phyloP scores from a whole-genome alignment of 2,329 filamentous ascomycete genomes.

The Clonostachys sp. region DNA sequence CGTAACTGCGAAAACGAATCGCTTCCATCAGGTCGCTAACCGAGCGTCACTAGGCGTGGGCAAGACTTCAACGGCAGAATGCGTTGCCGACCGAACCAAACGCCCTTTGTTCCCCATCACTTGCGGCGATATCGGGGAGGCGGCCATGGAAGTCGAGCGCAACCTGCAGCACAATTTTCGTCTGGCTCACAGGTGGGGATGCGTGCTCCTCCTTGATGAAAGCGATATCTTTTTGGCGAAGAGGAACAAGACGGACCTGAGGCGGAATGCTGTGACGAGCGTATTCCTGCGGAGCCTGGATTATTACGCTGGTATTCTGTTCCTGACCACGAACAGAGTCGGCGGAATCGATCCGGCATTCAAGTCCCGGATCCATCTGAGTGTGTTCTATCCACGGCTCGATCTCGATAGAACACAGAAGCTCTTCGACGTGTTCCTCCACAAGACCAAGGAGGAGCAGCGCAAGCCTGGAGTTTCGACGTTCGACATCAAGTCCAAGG shows the following conservation, averaged over 20 bases:
- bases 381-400: conserved; percentile 29
- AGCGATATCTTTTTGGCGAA: conserved; percentile 56
- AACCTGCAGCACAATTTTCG: conserved; percentile 41
- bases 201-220: conserved; percentile 52
- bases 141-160: conserved; percentile 28
- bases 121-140: conserved; percentile 40
- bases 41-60: conserved; percentile 40
- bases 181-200: conserved; percentile 43
- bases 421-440: conserved; percentile 4
- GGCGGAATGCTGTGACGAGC: conserved; percentile 40
- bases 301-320: conserved; percentile 44
- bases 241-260: conserved; percentile 35
- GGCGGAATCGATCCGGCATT: conserved; percentile 45
- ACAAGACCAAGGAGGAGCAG: conserved; percentile 4
- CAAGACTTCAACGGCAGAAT: conserved; percentile 53
- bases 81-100: conserved; percentile 43
- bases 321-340: conserved; percentile 47
- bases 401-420: conserved; percentile 6
- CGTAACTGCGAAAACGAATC: conserved; percentile 28
- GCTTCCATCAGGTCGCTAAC: conserved; percentile 19
- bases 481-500: conserved; percentile 17
- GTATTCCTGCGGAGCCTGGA: conserved; percentile 45
- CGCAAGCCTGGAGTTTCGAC: fast-evolving
- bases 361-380: conserved; percentile 41
- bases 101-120: conserved; percentile 47